Conservation (phyloP, 768 basidiomycete genomes). For the Lactarius trivialis region DNA sequence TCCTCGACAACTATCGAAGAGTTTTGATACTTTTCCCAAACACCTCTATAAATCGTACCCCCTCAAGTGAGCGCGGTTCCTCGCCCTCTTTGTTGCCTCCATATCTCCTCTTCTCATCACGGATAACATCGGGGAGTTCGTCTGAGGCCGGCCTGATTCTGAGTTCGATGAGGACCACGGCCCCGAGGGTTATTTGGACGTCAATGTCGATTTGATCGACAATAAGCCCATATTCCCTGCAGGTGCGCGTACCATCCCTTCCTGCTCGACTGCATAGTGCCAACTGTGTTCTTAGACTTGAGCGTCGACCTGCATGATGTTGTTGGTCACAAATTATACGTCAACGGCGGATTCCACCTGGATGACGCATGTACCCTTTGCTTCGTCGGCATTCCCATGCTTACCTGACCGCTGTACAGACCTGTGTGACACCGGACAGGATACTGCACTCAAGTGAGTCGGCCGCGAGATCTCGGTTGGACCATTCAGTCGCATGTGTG, state of each 20-base stretch:
- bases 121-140: constrained; percentile 30
- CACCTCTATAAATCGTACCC: constrained; percentile 28
- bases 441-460: no score
- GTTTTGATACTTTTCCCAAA: constrained; percentile 38
- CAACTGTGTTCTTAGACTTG: constrained; percentile 45
- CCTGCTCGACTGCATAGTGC: not conserved
- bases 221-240: constrained; percentile 95
- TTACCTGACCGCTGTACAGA: not conserved
- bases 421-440: no score
- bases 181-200: constrained; percentile 48
- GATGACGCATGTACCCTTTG: constrained; percentile 54
- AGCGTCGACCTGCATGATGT: constrained; percentile 51
- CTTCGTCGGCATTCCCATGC: not conserved
- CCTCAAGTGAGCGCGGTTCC: no score
- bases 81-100: constrained; percentile 26
- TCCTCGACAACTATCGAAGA: no score
- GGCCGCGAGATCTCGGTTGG: no score
- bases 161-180: no score
- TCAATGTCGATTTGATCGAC: constrained; percentile 90
- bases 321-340: constrained; percentile 39
- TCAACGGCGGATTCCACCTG: constrained; percentile 70
- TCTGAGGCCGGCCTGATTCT: no score
- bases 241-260: constrained; percentile 52
- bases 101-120: constrained; percentile 27
- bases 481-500: no score